Evolutionary conservation across 2,329 filamentous ascomycete genomes (phyloP).

Genomic region (Camillea tinctor): DNA sequence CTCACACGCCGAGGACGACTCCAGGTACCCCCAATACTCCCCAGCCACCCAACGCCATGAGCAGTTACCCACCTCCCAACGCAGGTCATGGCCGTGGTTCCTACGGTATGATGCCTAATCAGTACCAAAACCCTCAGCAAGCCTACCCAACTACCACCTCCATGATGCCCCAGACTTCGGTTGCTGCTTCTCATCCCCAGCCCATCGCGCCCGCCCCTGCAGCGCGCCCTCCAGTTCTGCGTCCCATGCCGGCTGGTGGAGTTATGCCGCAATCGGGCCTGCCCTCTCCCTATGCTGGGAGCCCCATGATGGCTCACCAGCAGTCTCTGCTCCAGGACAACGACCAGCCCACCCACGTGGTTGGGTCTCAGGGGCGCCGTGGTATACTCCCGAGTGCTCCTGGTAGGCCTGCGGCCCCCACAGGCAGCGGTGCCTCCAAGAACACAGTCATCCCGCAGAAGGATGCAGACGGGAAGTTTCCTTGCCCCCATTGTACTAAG

Average conservation of each 20-base stretch:
- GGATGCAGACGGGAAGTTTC: conserved; percentile 96
- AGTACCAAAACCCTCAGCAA: conserved; percentile 53
- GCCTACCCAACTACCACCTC: conserved; percentile 55
- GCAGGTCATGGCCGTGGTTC: conserved; percentile 43
- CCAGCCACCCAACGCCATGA: conserved; percentile 52
- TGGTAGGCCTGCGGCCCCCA: conserved; percentile 75
- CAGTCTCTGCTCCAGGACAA: conserved; percentile 54
- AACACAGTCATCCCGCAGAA: conserved; percentile 85
- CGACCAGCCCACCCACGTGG: conserved; percentile 81
- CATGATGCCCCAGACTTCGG: conserved; percentile 67
- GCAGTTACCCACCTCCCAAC: conserved; percentile 33
- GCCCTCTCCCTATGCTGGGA: conserved; percentile 59
- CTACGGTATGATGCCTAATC: conserved; percentile 55
- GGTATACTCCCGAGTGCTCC: conserved; percentile 91
- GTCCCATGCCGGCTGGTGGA: conserved; percentile 69
- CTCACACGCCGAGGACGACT: conserved; percentile 59
- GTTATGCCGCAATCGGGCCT: conserved; percentile 59
- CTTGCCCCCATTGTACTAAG: conserved; percentile 97
- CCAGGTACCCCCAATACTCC: conserved; percentile 63
- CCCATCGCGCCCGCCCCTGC: conserved; percentile 72
- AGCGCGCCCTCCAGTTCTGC: conserved; percentile 59
- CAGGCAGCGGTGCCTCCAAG: conserved; percentile 69
- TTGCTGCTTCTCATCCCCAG: conserved; percentile 68
- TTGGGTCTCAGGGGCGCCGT: conserved; percentile 88
- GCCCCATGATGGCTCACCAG: conserved; percentile 53